These are phyloP conservation scores for Podaxis rugospora DNA, from an alignment of 768 basidiomycete genomes.

Conservation along the genomic window DNA sequence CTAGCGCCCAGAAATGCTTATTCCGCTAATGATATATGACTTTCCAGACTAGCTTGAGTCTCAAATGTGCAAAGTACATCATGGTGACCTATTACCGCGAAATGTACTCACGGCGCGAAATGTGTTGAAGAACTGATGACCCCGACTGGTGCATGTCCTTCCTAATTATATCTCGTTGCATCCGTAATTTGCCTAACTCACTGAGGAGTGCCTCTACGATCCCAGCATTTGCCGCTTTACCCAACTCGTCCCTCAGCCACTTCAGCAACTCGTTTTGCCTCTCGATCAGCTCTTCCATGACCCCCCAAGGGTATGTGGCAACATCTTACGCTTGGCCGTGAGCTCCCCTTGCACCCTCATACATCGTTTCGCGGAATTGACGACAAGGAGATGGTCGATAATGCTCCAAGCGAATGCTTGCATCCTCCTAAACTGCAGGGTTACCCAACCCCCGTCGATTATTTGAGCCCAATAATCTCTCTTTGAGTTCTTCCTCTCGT, in stretches of 20 bases:
- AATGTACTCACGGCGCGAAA: background rate
- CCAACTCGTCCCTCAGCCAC: background rate
- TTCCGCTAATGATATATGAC: no score
- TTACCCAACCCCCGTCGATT: background rate
- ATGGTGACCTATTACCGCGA: background rate
- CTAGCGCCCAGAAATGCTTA: no score
- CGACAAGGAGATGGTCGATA: background rate
- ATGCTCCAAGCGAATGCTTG: background rate
- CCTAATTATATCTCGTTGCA: background rate
- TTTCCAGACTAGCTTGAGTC: no score
- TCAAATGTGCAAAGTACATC: background rate
- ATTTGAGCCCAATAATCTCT: background rate
- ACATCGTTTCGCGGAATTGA: no score
- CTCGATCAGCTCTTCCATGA: background rate
- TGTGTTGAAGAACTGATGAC: background rate
- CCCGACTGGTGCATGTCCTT: conserved; percentile 15
- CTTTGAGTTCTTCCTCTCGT: background rate
- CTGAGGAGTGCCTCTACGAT: background rate
- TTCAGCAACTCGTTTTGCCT: background rate
- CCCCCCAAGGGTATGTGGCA: background rate
- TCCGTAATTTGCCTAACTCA: background rate
- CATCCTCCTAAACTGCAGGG: background rate
- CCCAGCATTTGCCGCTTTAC: background rate
- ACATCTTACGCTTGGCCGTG: background rate
- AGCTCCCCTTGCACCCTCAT: no score